Evolutionary conservation across 208 protist genomes (phyloP), one percentile per base, ranked within the genome.

Genomic region (Trichomonas gallinae): DNA sequence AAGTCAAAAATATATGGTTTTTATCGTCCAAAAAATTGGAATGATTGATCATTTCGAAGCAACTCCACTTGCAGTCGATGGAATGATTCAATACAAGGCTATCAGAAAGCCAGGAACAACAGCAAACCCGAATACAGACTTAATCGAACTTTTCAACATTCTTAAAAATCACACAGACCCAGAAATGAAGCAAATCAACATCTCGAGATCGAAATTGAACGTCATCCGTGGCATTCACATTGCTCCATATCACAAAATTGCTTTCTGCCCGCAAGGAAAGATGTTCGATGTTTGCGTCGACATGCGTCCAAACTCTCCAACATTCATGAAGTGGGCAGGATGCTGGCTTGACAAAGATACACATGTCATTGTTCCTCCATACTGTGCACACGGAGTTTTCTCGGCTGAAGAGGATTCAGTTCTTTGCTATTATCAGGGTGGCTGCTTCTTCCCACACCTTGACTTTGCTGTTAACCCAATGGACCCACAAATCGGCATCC

Each of bases 141-240:
- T 42, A 85, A 40, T 85, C n/a, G 81, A 85, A 42, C 36, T 85
- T 42, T 85, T 85, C 81, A 85, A 85, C 81, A 40, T 85, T 85
- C 26, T 42, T 17, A 85, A 85, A 40, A 85, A 85, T 40, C 36
- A 42, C 34, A 85, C 81, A 34, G 81, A 85, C 15, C 81, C 81
- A 36, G 81, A 34, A 34, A 85, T 85, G 81, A 34, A 85, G 36
- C 81, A 85, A 15, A 40, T 85, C 34, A 85, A 85, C 81, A 40
- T 85, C n/a, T 85, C 81, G 11, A 34, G 81, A 85, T 85, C 81
- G 0, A 85, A 85, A 85, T 85, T 85, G n/a, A 85, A 85, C 42
- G 81, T 85, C 42, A 85, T 85, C n/a, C 81, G 81, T 85, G 81
- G 81, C n/a, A 85, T 85, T 40, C 81, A 85, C n/a, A 40, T 85